These are phyloP conservation scores for Meredithiella fracta DNA, from an alignment of 2,329 filamentous ascomycete genomes.

Conservation along the genomic window DNA sequence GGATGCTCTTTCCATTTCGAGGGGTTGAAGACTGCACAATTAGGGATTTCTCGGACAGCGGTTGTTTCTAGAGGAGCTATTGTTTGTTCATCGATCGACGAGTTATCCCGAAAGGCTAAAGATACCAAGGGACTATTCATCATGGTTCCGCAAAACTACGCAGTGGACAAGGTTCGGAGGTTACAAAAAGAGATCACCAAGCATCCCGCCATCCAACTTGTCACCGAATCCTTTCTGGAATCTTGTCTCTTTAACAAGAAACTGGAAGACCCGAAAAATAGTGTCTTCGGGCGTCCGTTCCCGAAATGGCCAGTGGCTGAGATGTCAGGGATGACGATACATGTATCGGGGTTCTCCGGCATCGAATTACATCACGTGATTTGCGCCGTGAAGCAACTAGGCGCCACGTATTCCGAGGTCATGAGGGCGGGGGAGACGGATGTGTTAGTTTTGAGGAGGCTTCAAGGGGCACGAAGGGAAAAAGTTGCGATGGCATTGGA, in stretches of 20 bases:
- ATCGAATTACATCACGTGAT: constrained; percentile 76
- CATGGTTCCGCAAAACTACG: constrained; percentile 33
- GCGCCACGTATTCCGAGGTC: constrained; percentile 65
- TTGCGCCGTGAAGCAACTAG: constrained; percentile 58
- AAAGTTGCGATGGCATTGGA: constrained; percentile 64
- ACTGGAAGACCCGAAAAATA: constrained; percentile 50
- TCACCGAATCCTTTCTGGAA: constrained; percentile 92
- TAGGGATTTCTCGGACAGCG: constrained; percentile 4
- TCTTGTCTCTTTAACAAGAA: constrained; percentile 63
- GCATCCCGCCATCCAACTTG: constrained; percentile 21
- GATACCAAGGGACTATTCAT: constrained; percentile 23
- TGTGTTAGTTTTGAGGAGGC: constrained; percentile 55
- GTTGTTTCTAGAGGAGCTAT: constrained; percentile 6
- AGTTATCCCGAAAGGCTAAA: constrained; percentile 1
- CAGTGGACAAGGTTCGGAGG: background rate
- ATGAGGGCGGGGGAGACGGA: constrained; percentile 51
- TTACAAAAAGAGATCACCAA: background rate
- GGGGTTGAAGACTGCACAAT: constrained; percentile 32
- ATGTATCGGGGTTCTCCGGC: constrained; percentile 66
- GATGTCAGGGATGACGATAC: constrained; percentile 55
- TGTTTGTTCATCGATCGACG: background rate
- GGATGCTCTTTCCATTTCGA: constrained; percentile 42
- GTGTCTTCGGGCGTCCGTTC: constrained; percentile 66
- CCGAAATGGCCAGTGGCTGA: constrained; percentile 50
- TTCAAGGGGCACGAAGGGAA: constrained; percentile 43